phyloP scores from a whole-genome alignment of 2,329 filamentous ascomycete genomes.

The Fusarium paranaense region DNA sequence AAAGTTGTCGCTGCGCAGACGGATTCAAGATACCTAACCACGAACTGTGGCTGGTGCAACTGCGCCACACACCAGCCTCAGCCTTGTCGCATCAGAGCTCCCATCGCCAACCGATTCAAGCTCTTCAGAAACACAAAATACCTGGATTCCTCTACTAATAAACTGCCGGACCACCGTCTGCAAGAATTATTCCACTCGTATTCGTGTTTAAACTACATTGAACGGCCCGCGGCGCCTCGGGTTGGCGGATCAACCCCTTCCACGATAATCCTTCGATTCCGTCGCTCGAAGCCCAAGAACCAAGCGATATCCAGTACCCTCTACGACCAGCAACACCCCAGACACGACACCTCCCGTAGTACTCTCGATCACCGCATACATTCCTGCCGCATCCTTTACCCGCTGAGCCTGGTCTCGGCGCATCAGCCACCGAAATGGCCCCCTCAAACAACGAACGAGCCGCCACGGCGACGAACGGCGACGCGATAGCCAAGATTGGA shows the following conservation, averaged over 20 bases:
- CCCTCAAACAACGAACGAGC: constrained; percentile 17
- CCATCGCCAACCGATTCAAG: constrained; percentile 9
- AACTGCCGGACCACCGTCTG: background rate
- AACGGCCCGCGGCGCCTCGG: background rate
- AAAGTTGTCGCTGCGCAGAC: background rate
- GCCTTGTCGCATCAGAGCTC: constrained; percentile 26
- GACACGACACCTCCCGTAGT: background rate
- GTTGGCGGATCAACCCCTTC: background rate
- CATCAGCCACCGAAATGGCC: constrained; percentile 17
- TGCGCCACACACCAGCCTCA: constrained; percentile 24
- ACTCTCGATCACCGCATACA: background rate
- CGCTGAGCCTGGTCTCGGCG: background rate
- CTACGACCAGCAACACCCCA: background rate
- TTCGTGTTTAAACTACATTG: too few relatives aligned
- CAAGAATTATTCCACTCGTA: background rate
- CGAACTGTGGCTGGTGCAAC: constrained; percentile 13
- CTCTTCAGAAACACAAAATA: background rate
- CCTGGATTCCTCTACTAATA: background rate
- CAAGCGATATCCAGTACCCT: background rate
- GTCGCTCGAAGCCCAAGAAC: background rate
- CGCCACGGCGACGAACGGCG: constrained; percentile 30
- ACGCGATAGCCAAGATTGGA: constrained; percentile 46
- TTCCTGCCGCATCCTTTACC: fast-evolving
- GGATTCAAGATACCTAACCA: background rate
- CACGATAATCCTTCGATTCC: background rate